Base-by-base conservation (phyloP, 2,329 filamentous ascomycete species). In the Penicillium corylophilum region DNA sequence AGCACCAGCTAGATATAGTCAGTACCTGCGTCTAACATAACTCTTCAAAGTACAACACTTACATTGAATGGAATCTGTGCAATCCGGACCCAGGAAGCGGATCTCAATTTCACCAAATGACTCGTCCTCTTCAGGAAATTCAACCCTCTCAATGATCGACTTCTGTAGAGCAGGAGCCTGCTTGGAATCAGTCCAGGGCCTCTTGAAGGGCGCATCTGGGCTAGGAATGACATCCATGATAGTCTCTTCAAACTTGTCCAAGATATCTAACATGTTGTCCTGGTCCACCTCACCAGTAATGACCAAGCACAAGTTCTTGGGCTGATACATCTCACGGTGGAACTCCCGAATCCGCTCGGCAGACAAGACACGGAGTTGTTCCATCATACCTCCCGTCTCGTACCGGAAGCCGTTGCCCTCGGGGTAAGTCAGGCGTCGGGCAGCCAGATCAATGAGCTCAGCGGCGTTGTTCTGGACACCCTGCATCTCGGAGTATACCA, bases 401-500 rank as follows among this genome's bases (percentile, higher is more conserved):
- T 96, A 97, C 52, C 93, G 86, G 68, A 96, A 99, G 2, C 94
- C 94, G 49, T 95, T 85, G 42, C 89, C 88, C 69, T 94, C 85
- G 0, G 92, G 92, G 63, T 97, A 99, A 31, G 96, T 77, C 40
- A 94, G 77, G 2, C 89, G 84, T 36, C 89, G 86, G 46, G 90
- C 87, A 58, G 84, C 82, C 51, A 96, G 79, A 58, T 96, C 90
- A 82, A 97, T 96, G 52, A 97, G 83, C 69, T 96, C 90, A 7
- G 81, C 79, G 59, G 88, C 86, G 46, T 84, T 86, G 67, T 95
- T 95, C 68, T 97, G 89, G 2, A 96, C 85, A 22, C 87, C 94
- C 73, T 99, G 94, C 94, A 99, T 99, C 74, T 99, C 94, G 0
- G 93, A 96, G 73, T 99, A 99, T 8, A 99, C 94, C 1, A 96